Percentiles rank a stretch among this genome's conserved stretches.
Conservation (phyloP, 768 basidiomycete genomes). For the Lactarius hengduanensis region DNA sequence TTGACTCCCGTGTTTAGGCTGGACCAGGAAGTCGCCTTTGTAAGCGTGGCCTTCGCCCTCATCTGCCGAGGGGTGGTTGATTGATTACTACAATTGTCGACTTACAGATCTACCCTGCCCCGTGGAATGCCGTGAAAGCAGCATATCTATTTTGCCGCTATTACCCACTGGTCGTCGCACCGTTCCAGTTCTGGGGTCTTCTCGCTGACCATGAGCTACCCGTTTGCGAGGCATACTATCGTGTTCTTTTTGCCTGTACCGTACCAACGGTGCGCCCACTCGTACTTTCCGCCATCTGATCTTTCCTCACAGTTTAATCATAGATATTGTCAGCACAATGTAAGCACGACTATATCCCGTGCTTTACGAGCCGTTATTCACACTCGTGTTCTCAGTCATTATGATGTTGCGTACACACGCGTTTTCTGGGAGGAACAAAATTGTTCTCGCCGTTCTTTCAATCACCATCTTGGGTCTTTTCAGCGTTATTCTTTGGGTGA, state of each 20-base stretch:
- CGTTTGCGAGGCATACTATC: constrained; percentile 9
- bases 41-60: neutral
- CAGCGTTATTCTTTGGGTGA: constrained; percentile 15
- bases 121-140: constrained; percentile 21
- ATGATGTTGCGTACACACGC: constrained; percentile 27
- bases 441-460: constrained; percentile 9
- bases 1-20: constrained; percentile 7
- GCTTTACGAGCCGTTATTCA: constrained; percentile 1
- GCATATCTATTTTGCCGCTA: constrained; percentile 27
- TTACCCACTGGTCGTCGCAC: constrained; percentile 19
- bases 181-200: constrained; percentile 24
- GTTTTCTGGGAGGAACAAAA: constrained; percentile 18
- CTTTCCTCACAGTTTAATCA: neutral
- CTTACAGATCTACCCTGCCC: constrained; percentile 20
- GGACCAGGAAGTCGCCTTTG: constrained; percentile 19
- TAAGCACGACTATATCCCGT: neutral
- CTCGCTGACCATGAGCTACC: neutral
- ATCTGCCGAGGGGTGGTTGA: too few relatives aligned
- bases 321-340: constrained; percentile 22
- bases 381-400: constrained; percentile 14
- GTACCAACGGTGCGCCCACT: constrained; percentile 19
- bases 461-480: constrained; percentile 1
- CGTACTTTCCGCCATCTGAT: neutral
- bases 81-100: neutral
- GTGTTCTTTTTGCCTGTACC: constrained; percentile 3